Base-by-base conservation (phyloP, 305 asterid species). In the Rubia peregrina region DNA sequence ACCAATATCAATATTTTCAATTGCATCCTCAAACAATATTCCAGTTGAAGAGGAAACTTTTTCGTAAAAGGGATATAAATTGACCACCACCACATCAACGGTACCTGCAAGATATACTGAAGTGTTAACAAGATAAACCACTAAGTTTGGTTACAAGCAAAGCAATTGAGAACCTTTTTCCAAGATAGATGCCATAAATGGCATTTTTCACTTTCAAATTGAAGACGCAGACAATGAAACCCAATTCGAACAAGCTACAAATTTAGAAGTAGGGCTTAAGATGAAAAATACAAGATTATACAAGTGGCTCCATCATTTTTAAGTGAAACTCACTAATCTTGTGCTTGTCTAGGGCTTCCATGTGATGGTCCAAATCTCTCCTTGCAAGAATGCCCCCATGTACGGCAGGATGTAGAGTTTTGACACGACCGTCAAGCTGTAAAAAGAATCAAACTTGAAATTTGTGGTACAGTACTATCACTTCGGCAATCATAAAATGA, bases 361-460 rank as follows among this genome's bases (percentile, higher is more conserved):
- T 88, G 86, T 94, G 98, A 87, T 89, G 95, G 70, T 87, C 77
- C 81, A 83, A 86, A 81, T 94, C 96, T 76, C 97, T 87, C 86
- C 96, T 85, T 73, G 97, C 99, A 79, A 94, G 96, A 78, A 94
- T 94, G 66, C 96, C 99, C 74, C 99, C 97, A 76, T 94, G 97
- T 74, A 91, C 80, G 73, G 76, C 83, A 38, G 99, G 99, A 79
- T 94, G 97, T 65, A 94, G 83, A 49, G 99, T 94, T 86, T 94
- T 94, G 68, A 94, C 99, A 77, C 99, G 97, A 9, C 99, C 99
- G 80, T 94, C 97, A 74, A 94, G 96, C 97, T 91, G 86, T 59
- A 76, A 48, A 73, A 40, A 42, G 48, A 19, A 9, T 67, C 24
- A 61, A 33, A 57, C 14, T 60, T 14, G 30, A 33, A 13, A 57